Evolutionary conservation across 257 asterid species (phyloP), one percentile per base, ranked within the genome.

Genomic region (Leptodermis oblonga): DNA sequence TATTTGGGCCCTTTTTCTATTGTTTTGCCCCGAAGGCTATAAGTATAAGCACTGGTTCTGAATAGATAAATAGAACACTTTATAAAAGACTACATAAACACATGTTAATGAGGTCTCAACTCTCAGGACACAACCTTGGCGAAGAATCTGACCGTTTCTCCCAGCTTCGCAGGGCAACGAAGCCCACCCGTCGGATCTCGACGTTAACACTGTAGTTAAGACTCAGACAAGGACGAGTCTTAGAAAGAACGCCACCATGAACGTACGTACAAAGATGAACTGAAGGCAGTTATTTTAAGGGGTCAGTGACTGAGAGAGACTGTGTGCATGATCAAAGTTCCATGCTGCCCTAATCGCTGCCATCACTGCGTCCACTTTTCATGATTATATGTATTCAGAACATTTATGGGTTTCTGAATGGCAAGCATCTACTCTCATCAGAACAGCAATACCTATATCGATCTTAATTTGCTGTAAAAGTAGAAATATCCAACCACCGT

Each of bases 161-260:
- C n/a, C n/a, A n/a, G n/a, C n/a, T n/a, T n/a, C n/a, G n/a, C n/a
- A n/a, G n/a, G n/a, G n/a, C n/a, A n/a, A n/a, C n/a, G n/a, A n/a
- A n/a, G n/a, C n/a, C n/a, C n/a, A n/a, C n/a, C n/a, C n/a, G n/a
- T n/a, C n/a, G n/a, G n/a, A n/a, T n/a, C n/a, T n/a, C n/a, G n/a
- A n/a, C n/a, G n/a, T n/a, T n/a, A n/a, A n/a, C n/a, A n/a, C n/a
- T n/a, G n/a, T n/a, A n/a, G n/a, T n/a, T n/a, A n/a, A n/a, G n/a
- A n/a, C n/a, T n/a, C n/a, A n/a, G n/a, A n/a, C n/a, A n/a, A n/a
- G n/a, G n/a, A n/a, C n/a, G 39, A 34, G 65, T 70, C 58, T 70
- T 70, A 62, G 55, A 65, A 5, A 43, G 49, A 46, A 48, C 73
- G 61, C 15, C 31, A 68, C 71, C 26, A 65, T 58, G n/a, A n/a